Percentiles rank a stretch among this genome's conserved stretches.
Conservation (phyloP, 768 basidiomycete species). For the Boletus huronensis region DNA sequence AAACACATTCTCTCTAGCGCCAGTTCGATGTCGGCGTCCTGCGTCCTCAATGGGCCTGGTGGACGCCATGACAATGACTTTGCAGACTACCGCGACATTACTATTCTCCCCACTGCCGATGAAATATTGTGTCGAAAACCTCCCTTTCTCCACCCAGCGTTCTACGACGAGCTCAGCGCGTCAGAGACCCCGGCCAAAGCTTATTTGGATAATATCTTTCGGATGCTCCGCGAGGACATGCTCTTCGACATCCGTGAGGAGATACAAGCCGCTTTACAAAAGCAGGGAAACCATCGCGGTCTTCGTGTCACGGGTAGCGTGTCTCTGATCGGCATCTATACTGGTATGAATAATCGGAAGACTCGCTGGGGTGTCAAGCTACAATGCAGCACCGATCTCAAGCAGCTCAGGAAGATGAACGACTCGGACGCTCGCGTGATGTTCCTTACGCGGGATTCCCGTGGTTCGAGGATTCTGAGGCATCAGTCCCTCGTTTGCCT, state of each 20-base stretch:
- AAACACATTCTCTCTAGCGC: constrained; percentile 34
- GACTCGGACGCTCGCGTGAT: constrained; percentile 33
- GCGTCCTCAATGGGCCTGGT: constrained; percentile 40
- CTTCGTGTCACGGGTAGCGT: constrained; percentile 33
- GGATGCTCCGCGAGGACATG: constrained; percentile 63
- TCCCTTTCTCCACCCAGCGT: constrained; percentile 48
- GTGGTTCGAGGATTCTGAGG: constrained; percentile 36
- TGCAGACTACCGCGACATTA: constrained; percentile 51
- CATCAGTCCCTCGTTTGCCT: constrained; percentile 58
- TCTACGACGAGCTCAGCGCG: constrained; percentile 9
- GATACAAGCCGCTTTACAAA: constrained; percentile 37
- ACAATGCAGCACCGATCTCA: constrained; percentile 33
- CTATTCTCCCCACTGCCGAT: constrained; percentile 59
- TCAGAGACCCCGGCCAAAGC: constrained; percentile 35
- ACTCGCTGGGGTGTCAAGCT: constrained; percentile 43
- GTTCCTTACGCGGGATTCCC: constrained; percentile 33
- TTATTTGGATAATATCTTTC: constrained; percentile 64
- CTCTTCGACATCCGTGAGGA: constrained; percentile 54
- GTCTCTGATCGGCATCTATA: constrained; percentile 37
- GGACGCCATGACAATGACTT: constrained; percentile 72
- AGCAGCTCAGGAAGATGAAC: constrained; percentile 28
- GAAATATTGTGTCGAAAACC: constrained; percentile 46
- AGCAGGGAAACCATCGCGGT: constrained; percentile 38
- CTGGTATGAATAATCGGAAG: constrained; percentile 15
- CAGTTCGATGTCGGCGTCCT: constrained; percentile 11